A percentile compares a stretch with the other conserved stretches of the same genome.
Conservation (phyloP, 2,329 filamentous ascomycete genomes). For the Apiospora sp. region DNA sequence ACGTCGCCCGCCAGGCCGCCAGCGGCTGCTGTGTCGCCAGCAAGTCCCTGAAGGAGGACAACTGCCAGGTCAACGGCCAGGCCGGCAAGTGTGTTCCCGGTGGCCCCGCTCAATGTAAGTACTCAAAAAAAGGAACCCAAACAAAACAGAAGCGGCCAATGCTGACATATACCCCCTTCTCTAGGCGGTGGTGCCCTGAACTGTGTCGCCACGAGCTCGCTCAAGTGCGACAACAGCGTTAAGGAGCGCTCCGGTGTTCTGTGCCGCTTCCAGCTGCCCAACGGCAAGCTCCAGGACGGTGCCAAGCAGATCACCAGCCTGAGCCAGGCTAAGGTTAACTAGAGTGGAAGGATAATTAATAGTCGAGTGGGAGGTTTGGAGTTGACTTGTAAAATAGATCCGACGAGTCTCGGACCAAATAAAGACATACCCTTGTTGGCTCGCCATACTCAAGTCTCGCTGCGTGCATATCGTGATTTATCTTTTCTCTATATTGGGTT, state of each 20-base stretch:
- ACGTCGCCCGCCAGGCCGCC: slow-evolving; percentile 27
- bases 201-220: slow-evolving; percentile 29
- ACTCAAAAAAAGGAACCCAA: slow-evolving; percentile 16
- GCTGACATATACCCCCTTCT: background rate
- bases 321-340: slow-evolving; percentile 28
- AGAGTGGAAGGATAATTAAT: slow-evolving; percentile 22
- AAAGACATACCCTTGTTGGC: slow-evolving; percentile 1
- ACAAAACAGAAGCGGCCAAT: background rate
- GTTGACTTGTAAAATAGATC: slow-evolving; percentile 16
- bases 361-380: background rate
- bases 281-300: slow-evolving; percentile 26
- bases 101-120: slow-evolving; percentile 35
- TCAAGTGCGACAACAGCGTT: slow-evolving; percentile 28
- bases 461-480: background rate
- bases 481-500: too few relatives aligned
- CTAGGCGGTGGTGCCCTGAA: slow-evolving; percentile 31
- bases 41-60: slow-evolving; percentile 31
- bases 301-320: slow-evolving; percentile 24
- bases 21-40: slow-evolving; percentile 32
- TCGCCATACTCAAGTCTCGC: background rate
- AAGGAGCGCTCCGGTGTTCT: slow-evolving; percentile 30
- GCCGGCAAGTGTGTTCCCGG: slow-evolving; percentile 31
- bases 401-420: background rate
- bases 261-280: slow-evolving; percentile 27
- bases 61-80: slow-evolving; percentile 27